Evolutionary conservation across 352 stramenopile species (phyloP).

Genomic region (Phytophthora megakarya): DNA sequence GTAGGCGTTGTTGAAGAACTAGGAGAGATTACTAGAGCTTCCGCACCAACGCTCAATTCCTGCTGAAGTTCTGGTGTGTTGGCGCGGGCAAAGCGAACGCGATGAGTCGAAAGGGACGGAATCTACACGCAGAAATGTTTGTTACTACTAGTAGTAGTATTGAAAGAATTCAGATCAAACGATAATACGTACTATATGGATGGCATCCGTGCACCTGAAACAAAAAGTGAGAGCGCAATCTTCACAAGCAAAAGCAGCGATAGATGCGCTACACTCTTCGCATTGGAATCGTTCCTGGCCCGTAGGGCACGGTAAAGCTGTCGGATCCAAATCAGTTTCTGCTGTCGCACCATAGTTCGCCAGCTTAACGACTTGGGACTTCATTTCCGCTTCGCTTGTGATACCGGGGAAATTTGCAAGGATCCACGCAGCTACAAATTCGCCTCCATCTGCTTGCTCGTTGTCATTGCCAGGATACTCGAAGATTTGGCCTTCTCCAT

Average conservation of each 20-base stretch:
- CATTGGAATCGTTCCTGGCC: slow-evolving; percentile 22
- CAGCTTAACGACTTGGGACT: slow-evolving; percentile 4
- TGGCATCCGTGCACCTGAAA: slow-evolving; percentile 69
- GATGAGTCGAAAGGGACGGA: slow-evolving; percentile 43
- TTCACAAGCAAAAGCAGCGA: slow-evolving; percentile 36
- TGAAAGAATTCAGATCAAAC: not conserved
- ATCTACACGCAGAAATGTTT: slow-evolving; percentile 38
- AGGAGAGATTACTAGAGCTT: not conserved
- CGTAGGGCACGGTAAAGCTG: not conserved
- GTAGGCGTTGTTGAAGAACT: not conserved
- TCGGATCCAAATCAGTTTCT: not conserved
- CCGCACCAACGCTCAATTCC: slow-evolving; percentile 2
- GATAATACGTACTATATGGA: slow-evolving; percentile 69
- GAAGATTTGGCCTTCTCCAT: not conserved
- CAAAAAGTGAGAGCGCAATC: slow-evolving; percentile 61
- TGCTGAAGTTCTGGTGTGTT: not conserved
- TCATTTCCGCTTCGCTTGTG: slow-evolving; percentile 28
- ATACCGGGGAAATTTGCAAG: slow-evolving; percentile 40
- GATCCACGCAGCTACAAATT: slow-evolving; percentile 44
- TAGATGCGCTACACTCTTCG: slow-evolving; percentile 58
- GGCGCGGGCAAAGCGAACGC: slow-evolving; percentile 18
- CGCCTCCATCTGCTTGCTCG: not conserved
- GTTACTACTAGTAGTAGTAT: not conserved
- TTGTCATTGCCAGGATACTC: not conserved
- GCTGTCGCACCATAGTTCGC: not conserved